Base-by-base conservation (phyloP, 2,329 filamentous ascomycete genomes). In the Pseudogymnoascus sp. region DNA sequence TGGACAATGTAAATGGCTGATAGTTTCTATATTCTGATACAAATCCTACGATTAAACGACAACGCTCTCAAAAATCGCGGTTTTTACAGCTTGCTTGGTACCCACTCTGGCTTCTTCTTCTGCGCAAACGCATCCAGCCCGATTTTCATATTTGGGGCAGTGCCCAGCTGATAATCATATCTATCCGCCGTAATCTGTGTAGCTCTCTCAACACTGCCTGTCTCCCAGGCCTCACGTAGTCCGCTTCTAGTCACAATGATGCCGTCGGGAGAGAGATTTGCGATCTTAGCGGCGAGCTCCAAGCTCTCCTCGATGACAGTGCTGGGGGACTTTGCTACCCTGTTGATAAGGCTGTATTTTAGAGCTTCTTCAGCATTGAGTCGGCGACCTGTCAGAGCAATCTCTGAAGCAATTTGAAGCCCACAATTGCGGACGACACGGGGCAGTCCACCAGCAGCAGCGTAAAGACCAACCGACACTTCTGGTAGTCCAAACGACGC, bases 121-220 rank as follows among this genome's bases (percentile, higher is more conserved):
- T 88, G 86, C n/a, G 87, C 85, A 77, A 93, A 93, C 64, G 89
- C 89, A 73, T 74, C 76, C 25, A 92, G 75, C 0, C 89, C 89
- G 75, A 92, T 89, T 63, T 80, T 82, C 72, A 90, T 84, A 74
- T 93, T 93, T 67, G 88, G 85, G 0, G 84, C 87, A 2, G 78
- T 80, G 64, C 84, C 78, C 60, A 92, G 76, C 62, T 76, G 76
- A 61, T 76, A 77, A 66, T 82, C 85, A 76, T 74, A 68, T 72
- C 85, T 81, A 1, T 81, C 80, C 42, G 81, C 77, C n/a, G 80
- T 77, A 60, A 87, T 72, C 68, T 82, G 85, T 75, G 84, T 80
- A 0, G 80, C 80, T 39, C 82, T 78, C 21, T 82, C 78, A 59
- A 89, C 73, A 67, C 83, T 72, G 58, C 76, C 77, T 33, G 83